Conservation (phyloP, 208 protist species). For the Porcisia hertigi region DNA sequence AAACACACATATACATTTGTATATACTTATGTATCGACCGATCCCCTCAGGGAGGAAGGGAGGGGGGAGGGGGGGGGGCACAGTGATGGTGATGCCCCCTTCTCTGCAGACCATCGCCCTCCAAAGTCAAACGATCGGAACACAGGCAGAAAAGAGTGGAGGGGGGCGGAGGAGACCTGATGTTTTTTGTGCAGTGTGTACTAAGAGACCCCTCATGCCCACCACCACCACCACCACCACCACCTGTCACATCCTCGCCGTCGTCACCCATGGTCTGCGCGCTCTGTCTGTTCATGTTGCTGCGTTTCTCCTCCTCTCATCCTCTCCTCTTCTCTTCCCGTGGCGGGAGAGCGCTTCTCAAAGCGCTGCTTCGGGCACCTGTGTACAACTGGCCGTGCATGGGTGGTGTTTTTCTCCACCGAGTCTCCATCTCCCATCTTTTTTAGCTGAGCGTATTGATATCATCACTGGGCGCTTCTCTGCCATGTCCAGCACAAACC, state of each 20-base stretch:
- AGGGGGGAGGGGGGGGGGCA: background rate
- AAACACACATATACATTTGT: background rate
- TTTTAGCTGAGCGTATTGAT: background rate
- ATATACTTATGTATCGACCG: background rate
- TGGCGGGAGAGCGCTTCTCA: background rate
- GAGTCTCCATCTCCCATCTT: background rate
- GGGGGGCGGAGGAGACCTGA: background rate
- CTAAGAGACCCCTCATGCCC: background rate
- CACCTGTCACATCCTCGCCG: background rate
- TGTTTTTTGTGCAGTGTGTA: background rate
- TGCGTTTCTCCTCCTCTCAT: background rate
- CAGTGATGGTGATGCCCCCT: background rate
- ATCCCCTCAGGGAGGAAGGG: background rate
- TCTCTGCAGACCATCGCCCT: background rate
- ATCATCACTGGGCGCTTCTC: background rate
- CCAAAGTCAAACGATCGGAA: background rate
- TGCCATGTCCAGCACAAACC: conserved; percentile 80
- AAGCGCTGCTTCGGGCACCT: background rate
- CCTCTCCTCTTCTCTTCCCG: background rate
- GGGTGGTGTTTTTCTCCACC: background rate
- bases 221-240: background rate
- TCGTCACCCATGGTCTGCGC: background rate
- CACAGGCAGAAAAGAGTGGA: background rate
- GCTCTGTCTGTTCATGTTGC: background rate
- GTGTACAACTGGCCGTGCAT: background rate